Percentiles rank a stretch among this genome's conserved stretches.
Evolutionary conservation across 2,329 filamentous ascomycete genomes (phyloP).

Genomic region (Aspergillus sp.): DNA sequence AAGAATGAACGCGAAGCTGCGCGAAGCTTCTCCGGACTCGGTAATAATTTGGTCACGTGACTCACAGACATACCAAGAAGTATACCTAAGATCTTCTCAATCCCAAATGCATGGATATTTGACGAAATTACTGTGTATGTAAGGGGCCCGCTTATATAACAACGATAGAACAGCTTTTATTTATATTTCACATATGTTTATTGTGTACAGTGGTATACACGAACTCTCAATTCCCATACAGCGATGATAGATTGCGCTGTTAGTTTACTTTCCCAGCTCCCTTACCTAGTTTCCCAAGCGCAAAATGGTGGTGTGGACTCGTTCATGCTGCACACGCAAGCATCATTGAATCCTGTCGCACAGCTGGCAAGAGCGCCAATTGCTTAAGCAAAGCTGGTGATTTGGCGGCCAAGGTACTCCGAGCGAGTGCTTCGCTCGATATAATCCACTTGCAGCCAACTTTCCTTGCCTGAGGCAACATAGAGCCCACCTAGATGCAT

Average conservation of each 20-base stretch:
- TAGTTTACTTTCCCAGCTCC: background rate
- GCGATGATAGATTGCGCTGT: background rate
- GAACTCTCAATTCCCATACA: background rate
- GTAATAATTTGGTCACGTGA: slow-evolving; percentile 12
- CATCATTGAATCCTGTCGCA: background rate
- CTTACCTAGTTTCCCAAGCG: background rate
- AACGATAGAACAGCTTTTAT: background rate
- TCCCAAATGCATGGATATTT: background rate
- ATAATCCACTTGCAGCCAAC: background rate
- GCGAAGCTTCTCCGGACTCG: slow-evolving; percentile 18
- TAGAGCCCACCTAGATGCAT: background rate
- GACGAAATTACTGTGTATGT: background rate
- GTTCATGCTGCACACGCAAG: background rate
- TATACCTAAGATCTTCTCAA: background rate
- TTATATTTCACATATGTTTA: background rate
- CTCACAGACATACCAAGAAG: no score
- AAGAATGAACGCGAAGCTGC: slow-evolving; percentile 13
- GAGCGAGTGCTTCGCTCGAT: background rate
- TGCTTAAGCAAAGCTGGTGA: background rate
- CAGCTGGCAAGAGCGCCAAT: background rate
- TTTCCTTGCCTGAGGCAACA: background rate
- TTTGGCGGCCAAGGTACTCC: background rate
- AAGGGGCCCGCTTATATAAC: background rate
- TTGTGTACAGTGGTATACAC: background rate
- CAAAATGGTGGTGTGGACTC: background rate